A percentile compares a stretch with the other conserved stretches of the same genome.
Conservation (phyloP, 495 filamentous ascomycete species). For the Bombardia bombarda region DNA sequence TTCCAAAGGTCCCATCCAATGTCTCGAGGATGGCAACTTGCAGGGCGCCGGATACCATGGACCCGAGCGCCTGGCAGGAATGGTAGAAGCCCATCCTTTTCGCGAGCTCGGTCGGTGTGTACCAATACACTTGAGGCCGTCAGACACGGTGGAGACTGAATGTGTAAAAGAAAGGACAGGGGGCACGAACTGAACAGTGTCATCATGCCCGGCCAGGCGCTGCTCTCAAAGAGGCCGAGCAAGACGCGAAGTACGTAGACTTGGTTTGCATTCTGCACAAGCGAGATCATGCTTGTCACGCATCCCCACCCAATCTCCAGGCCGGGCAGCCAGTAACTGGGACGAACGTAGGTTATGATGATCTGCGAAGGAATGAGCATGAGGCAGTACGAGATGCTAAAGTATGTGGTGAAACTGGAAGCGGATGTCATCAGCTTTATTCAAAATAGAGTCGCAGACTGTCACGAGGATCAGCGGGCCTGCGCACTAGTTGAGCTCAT, state of each 20-base stretch:
- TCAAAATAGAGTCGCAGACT: no score
- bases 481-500: constrained; percentile 35
- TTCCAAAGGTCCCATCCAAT: constrained; percentile 37
- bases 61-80: constrained; percentile 30
- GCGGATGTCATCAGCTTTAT: no score
- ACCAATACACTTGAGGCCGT: constrained; percentile 25
- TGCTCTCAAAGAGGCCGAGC: constrained; percentile 45
- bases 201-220: constrained; percentile 35
- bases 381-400: constrained; percentile 37
- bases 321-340: constrained; percentile 32
- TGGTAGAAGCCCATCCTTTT: constrained; percentile 39
- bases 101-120: constrained; percentile 26
- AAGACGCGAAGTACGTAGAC: constrained; percentile 40
- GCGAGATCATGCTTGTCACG: constrained; percentile 27
- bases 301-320: constrained; percentile 37
- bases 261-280: constrained; percentile 19
- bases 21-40: constrained; percentile 45
- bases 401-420: constrained; percentile 45
- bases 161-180: neutral
- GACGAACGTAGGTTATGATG: constrained; percentile 37
- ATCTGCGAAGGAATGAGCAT: constrained; percentile 45
- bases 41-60: constrained; percentile 38
- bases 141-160: neutral
- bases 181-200: constrained; percentile 25
- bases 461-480: no score